phyloP scores from a whole-genome alignment of 768 basidiomycete genomes.

The Boletellus ananas region DNA sequence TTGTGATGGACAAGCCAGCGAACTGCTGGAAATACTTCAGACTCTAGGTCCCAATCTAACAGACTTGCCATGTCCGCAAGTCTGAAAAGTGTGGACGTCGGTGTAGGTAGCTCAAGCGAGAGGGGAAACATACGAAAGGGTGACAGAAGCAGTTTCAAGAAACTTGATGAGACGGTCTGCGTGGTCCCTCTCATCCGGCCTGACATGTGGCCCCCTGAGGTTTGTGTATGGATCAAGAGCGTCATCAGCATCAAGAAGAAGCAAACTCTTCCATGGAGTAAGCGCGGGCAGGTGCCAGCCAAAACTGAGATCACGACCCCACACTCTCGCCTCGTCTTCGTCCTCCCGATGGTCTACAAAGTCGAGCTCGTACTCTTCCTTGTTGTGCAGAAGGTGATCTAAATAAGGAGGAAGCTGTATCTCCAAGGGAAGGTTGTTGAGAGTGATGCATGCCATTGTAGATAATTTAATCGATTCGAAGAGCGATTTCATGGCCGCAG shows the following conservation, averaged over 20 bases:
- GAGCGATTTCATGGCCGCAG: constrained; percentile 72
- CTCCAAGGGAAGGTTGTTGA: constrained; percentile 78
- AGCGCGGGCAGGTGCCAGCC: constrained; percentile 75
- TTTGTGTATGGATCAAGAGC: constrained; percentile 59
- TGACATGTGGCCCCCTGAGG: constrained; percentile 54
- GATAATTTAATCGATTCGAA: constrained; percentile 77
- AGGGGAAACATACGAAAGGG: constrained; percentile 59
- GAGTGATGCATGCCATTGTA: constrained; percentile 71
- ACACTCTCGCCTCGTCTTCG: constrained; percentile 46
- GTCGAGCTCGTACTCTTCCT: constrained; percentile 56
- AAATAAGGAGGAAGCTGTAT: constrained; percentile 83
- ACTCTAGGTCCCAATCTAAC: constrained; percentile 79
- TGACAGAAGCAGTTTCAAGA: constrained; percentile 67
- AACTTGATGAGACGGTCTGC: constrained; percentile 74
- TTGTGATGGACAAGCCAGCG: constrained; percentile 89
- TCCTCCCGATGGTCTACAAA: constrained; percentile 49
- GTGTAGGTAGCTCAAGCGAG: not conserved
- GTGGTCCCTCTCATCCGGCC: constrained; percentile 59
- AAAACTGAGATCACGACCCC: constrained; percentile 65
- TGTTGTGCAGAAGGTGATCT: constrained; percentile 63
- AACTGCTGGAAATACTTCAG: constrained; percentile 85
- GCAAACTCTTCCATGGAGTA: constrained; percentile 87
- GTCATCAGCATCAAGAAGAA: constrained; percentile 64
- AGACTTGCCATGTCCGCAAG: constrained; percentile 76
- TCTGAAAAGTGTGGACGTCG: constrained; percentile 33